Base-by-base conservation (phyloP, 768 basidiomycete genomes). In the Hygrophorus russula region DNA sequence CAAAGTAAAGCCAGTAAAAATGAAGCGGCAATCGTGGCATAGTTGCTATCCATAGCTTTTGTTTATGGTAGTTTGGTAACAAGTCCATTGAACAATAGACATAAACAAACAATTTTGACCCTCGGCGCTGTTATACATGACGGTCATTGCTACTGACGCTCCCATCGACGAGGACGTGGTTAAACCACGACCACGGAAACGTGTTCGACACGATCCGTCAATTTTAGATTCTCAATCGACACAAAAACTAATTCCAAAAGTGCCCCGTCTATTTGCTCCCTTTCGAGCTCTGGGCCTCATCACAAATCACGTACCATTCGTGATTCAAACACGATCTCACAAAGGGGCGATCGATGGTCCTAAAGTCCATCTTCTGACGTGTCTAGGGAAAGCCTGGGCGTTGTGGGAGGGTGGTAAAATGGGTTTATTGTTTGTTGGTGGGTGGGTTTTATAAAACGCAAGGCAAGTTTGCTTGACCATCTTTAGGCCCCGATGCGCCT, bases 331-430 rank as follows among this genome's bases (percentile, higher is more conserved):
- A 1, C 76, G 89, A 42, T 78, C 85, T 0, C 70, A 80, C 55
- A 93, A 92, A 58, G 88, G 88, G 18, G 78, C 88, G 15, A 76
- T 86, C 1, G 82, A 83, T 14, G 87, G 84, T 2, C 91, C 93
- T 0, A 74, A 77, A 37, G 69, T 93, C 45, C 83, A 90, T 49
- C 65, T 98, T 34, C 62, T 96, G 28, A 93, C 90, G 9, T 92
- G 87, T 54, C 63, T 97, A 6, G 93, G 94, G 5, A 76, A 68
- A 46, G 77, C 86, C 50, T 98, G 93, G 93, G 87, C 91, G 13
- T 67, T 96, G 55, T 98, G 94, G 94, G 91, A 96, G 53, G 93
- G 90, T 15, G 86, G 80, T 19, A 91, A 83, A 63, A 92, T 98
- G 88, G 72, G 70, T 27, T 63, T 98, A 45, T 70, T 97, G 30